Percentiles rank a stretch among this genome's conserved stretches.
Evolutionary conservation across 1,284 basidiomycete genomes (phyloP).

Genomic region (Albatrellus sp.): DNA sequence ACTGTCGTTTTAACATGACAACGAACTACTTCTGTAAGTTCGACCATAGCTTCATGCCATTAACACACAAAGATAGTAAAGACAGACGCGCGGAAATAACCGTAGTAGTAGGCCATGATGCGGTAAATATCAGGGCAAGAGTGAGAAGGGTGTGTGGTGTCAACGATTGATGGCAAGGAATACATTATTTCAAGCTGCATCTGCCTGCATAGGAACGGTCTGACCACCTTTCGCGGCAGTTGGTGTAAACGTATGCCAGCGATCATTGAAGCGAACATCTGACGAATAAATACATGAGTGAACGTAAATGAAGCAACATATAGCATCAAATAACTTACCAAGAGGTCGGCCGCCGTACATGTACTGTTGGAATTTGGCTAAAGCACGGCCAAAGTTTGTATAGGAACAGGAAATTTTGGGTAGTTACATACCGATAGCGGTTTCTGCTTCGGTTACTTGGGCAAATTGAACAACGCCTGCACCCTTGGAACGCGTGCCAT

Average conservation of each 20-base stretch:
- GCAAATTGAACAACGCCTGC: conserved; percentile 92
- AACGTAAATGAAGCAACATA: background rate
- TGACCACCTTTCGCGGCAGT: conserved; percentile 77
- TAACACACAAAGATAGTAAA: too few species aligned
- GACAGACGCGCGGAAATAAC: too few species aligned
- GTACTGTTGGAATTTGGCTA: conserved; percentile 85
- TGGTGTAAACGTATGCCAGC: conserved; percentile 83
- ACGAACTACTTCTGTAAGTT: too few species aligned
- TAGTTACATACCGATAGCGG: conserved; percentile 63
- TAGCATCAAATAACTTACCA: conserved; percentile 32
- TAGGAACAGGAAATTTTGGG: conserved; percentile 1
- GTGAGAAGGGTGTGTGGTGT: too few species aligned
- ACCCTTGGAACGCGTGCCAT: conserved; percentile 84
- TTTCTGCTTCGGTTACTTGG: conserved; percentile 82
- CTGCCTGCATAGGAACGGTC: conserved; percentile 42
- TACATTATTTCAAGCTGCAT: conserved; percentile 14
- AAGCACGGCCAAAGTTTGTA: background rate
- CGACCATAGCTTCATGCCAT: too few species aligned
- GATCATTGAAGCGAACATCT: conserved; percentile 88
- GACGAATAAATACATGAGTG: conserved; percentile 1
- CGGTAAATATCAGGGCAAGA: too few species aligned
- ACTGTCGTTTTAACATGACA: too few species aligned
- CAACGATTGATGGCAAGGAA: background rate
- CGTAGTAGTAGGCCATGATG: too few species aligned
- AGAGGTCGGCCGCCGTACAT: conserved; percentile 84